Conservation (phyloP, 1,284 basidiomycete species). For the Anthracocystis setariae region DNA sequence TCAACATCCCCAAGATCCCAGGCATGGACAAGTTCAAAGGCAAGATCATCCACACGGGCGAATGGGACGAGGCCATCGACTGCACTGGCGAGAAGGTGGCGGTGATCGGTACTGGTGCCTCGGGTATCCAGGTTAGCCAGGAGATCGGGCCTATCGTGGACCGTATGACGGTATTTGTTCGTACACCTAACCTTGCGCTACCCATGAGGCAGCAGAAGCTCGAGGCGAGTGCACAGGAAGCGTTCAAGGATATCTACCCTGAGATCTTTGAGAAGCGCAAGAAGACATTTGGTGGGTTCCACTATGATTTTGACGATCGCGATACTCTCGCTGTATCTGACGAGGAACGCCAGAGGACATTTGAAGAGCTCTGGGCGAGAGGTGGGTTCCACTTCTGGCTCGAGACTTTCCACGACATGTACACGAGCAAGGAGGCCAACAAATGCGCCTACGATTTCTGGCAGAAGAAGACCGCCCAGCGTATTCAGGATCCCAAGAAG, state of each 20-base stretch:
- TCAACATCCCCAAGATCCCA: constrained; percentile 69
- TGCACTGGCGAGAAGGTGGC: constrained; percentile 73
- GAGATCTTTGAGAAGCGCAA: constrained; percentile 54
- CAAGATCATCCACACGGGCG: constrained; percentile 72
- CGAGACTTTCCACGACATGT: constrained; percentile 53
- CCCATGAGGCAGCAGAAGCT: constrained; percentile 53
- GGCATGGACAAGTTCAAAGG: constrained; percentile 73
- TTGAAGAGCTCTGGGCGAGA: constrained; percentile 45
- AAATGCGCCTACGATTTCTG: constrained; percentile 53
- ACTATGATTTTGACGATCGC: constrained; percentile 51
- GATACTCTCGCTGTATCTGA: constrained; percentile 36
- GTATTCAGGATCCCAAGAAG: constrained; percentile 54
- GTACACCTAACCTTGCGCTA: constrained; percentile 54
- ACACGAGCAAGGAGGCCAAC: constrained; percentile 47
- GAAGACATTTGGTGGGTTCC: constrained; percentile 53
- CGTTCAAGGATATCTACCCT: constrained; percentile 50
- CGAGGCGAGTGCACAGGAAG: constrained; percentile 44
- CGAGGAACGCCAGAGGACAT: constrained; percentile 42
- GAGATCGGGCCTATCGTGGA: constrained; percentile 48
- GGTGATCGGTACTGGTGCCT: constrained; percentile 75
- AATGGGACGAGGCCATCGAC: constrained; percentile 73
- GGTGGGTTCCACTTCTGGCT: constrained; percentile 56
- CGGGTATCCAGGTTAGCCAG: constrained; percentile 71
- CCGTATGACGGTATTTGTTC: constrained; percentile 50
- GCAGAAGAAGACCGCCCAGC: constrained; percentile 48